Evolutionary conservation across 805 yeast species (phyloP).

Genomic region (Pichia thaimueangensis): DNA sequence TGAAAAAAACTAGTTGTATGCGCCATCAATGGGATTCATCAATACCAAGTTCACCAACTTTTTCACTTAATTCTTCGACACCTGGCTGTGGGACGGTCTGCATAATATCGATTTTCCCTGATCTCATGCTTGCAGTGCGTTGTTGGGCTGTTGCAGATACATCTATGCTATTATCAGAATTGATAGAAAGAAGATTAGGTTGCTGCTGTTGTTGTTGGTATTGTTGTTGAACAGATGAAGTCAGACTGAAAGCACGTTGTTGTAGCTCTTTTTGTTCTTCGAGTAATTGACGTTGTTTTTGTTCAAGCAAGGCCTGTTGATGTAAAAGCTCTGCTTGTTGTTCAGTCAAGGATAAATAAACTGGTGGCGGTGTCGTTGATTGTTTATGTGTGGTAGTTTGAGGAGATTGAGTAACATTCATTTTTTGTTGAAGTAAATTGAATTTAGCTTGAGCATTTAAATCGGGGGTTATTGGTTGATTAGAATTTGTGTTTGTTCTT

Average conservation of each 20-base stretch:
- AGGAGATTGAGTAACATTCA: neutral
- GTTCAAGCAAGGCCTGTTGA: slow-evolving; percentile 15
- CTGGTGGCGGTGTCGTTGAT: neutral
- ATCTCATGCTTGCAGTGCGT: slow-evolving; percentile 1
- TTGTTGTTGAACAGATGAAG: slow-evolving; percentile 10
- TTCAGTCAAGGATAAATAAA: slow-evolving; percentile 4
- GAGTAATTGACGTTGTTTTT: slow-evolving; percentile 14
- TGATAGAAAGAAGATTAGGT: slow-evolving; percentile 5
- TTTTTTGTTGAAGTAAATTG: neutral
- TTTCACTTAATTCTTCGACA: slow-evolving; percentile 16
- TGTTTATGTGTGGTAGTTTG: neutral
- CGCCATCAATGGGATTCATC: slow-evolving; percentile 4
- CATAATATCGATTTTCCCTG: neutral
- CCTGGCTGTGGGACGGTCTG: neutral
- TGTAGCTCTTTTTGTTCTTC: slow-evolving; percentile 15
- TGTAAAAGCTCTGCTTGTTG: slow-evolving; percentile 13
- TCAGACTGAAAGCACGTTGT: slow-evolving; percentile 14
- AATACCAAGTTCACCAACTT: slow-evolving; percentile 21
- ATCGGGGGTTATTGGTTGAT: slow-evolving; percentile 1
- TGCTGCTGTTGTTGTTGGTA: slow-evolving; percentile 8
- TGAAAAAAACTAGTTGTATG: no score
- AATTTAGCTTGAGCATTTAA: neutral
- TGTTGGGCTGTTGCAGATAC: slow-evolving; percentile 1
- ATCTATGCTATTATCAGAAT: neutral
- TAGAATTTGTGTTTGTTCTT: neutral